A percentile compares a stretch with the other conserved stretches of the same genome.
These are phyloP conservation scores for Dactylonectria macrodidyma DNA, from an alignment of 2,329 filamentous ascomycete species.

Conservation along the genomic window DNA sequence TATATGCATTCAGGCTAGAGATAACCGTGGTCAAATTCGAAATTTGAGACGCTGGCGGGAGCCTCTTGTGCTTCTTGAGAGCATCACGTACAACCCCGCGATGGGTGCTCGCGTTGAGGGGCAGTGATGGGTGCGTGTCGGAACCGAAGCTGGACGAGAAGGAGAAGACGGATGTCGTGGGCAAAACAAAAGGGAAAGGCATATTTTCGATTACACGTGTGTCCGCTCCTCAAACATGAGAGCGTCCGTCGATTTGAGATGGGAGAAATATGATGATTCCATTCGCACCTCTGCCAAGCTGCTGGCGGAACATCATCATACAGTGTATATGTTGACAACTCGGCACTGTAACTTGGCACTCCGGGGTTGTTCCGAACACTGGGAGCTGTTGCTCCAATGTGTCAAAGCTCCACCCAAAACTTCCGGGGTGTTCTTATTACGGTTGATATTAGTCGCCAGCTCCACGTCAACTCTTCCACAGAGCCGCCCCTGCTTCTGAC, in stretches of 20 bases:
- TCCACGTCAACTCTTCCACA: conserved; percentile 29
- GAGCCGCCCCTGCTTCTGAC: conserved; percentile 23
- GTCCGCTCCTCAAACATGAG: background rate
- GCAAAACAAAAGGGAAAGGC: conserved; percentile 91
- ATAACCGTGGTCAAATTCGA: conserved; percentile 80
- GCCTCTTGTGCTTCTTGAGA: conserved; percentile 90
- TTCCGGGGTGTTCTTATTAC: conserved; percentile 23
- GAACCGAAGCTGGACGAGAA: conserved; percentile 85
- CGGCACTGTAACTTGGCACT: conserved; percentile 24
- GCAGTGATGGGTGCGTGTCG: conserved; percentile 89
- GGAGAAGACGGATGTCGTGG: conserved; percentile 89
- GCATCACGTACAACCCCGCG: conserved; percentile 86
- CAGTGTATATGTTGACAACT: conserved; percentile 34
- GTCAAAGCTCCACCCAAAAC: conserved; percentile 38
- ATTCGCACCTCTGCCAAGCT: conserved; percentile 40
- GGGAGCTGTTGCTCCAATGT: conserved; percentile 35
- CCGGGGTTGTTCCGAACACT: conserved; percentile 43
- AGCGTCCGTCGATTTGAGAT: background rate
- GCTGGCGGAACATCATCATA: conserved; percentile 42
- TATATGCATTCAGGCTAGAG: conserved; percentile 80
- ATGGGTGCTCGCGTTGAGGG: conserved; percentile 84
- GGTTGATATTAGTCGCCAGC: conserved; percentile 17
- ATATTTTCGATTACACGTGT: conserved; percentile 64
- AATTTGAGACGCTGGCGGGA: conserved; percentile 79
- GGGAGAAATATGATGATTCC: conserved; percentile 13